These are phyloP conservation scores for Chalciporus chontae DNA, from an alignment of 768 basidiomycete genomes.

Conservation along the genomic window DNA sequence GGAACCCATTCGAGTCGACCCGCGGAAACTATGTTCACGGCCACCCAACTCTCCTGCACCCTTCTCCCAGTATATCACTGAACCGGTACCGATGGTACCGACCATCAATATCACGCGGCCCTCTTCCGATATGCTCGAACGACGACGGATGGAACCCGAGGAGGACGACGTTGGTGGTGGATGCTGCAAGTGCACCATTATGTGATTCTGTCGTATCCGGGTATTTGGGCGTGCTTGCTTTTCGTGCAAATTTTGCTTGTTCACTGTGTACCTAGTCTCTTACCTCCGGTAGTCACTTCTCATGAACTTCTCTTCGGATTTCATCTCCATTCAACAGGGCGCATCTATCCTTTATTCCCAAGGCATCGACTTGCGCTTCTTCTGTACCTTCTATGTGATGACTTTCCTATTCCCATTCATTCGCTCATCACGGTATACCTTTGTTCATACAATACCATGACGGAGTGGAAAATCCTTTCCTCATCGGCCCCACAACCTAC, in stretches of 20 bases:
- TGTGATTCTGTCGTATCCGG: slow-evolving; percentile 49
- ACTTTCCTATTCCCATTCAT: slow-evolving; percentile 6
- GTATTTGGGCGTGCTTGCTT: slow-evolving; percentile 22
- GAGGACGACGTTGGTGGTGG: slow-evolving; percentile 48
- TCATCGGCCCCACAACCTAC: slow-evolving; percentile 11
- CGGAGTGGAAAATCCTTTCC: slow-evolving; percentile 16
- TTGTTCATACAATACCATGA: slow-evolving; percentile 18
- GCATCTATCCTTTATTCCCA: background rate
- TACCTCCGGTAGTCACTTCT: slow-evolving; percentile 5
- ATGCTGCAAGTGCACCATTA: slow-evolving; percentile 82
- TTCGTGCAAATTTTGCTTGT: slow-evolving; percentile 22
- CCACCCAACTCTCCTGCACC: slow-evolving; percentile 55
- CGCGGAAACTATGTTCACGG: slow-evolving; percentile 15
- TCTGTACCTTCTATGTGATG: slow-evolving; percentile 11
- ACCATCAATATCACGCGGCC: slow-evolving; percentile 30
- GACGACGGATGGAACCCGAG: slow-evolving; percentile 23
- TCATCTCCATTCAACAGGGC: background rate
- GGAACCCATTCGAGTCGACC: slow-evolving; percentile 26
- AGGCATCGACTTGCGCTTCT: background rate
- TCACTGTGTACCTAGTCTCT: slow-evolving; percentile 15
- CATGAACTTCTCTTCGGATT: background rate
- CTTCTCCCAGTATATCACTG: slow-evolving; percentile 52
- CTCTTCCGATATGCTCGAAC: slow-evolving; percentile 26
- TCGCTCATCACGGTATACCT: slow-evolving; percentile 23
- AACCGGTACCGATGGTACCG: slow-evolving; percentile 24